Evolutionary conservation across 2,329 filamentous ascomycete species (phyloP), one percentile per base, ranked within the genome.

Genomic region (Calonectria multiphialidica): DNA sequence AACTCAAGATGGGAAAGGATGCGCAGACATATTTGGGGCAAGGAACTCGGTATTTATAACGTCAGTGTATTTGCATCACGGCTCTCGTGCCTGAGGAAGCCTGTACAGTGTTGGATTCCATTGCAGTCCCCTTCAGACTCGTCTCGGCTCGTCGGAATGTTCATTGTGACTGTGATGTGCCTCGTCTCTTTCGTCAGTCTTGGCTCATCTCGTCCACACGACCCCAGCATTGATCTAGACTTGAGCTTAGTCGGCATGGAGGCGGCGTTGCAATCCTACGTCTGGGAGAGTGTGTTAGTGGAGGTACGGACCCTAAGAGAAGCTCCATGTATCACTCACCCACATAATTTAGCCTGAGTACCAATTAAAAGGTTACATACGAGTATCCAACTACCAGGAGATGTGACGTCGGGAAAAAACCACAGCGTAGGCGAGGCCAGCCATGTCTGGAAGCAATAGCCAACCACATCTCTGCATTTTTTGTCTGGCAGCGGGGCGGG

Each of bases 121-220:
- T 35, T 5, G 37, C 53, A 35, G 30, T 55, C 42, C 42, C n/a
- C 25, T 33, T 47, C 25, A 37, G 53, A 42, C 40, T 45, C 50
- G 66, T 59, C 68, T 68, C 67, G 73, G 61, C 18, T 42, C 42
- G 42, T 74, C 68, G 70, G 70, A 28, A 67, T 25, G 30, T 50
- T 28, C 28, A 53, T 33, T 55, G 57, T 42, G 65, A 42, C 40
- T 21, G 35, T 49, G 64, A 49, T 35, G 42, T 35, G 23, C 42
- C 44, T 70, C 59, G 67, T 69, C 47, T 37, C 53, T 67, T 72
- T 77, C 70, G 74, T 77, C 76, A 79, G 74, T 59, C 55, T 78
- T 76, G 72, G 74, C 74, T 78, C 76, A 75, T 79, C 35, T 45
- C 63, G 63, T 72, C 71, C 70, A 42, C 44, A 72, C 68, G 42